Evolutionary conservation across 805 yeast genomes (phyloP).

Genomic region (Ogataea philodendri): DNA sequence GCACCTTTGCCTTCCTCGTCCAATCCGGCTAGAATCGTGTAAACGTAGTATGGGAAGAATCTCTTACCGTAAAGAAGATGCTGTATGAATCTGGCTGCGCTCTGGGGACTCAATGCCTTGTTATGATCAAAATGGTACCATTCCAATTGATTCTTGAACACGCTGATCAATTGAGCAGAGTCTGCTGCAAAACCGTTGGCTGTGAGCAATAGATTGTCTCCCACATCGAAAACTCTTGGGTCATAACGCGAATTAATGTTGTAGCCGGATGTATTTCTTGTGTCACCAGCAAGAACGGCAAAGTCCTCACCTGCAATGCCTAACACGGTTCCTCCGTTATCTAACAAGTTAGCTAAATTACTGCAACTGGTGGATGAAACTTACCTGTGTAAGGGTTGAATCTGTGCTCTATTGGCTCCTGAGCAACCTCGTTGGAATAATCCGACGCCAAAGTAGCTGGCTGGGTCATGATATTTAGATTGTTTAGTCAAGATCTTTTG

Average conservation of each 20-base stretch:
- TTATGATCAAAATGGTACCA: conserved; percentile 94
- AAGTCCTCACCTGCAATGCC: conserved; percentile 98
- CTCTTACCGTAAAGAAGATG: conserved; percentile 89
- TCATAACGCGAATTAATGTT: conserved; percentile 90
- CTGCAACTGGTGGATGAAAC: conserved; percentile 12
- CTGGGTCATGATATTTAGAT: conserved; percentile 13
- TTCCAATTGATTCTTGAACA: conserved; percentile 65
- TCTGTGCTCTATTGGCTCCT: conserved; percentile 80
- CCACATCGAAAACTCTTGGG: conserved; percentile 85
- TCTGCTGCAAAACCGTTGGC: conserved; percentile 98
- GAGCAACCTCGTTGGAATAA: conserved; percentile 52
- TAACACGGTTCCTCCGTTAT: conserved; percentile 94
- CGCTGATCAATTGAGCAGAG: conserved; percentile 77
- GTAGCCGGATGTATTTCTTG: conserved; percentile 95
- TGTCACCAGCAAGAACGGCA: conserved; percentile 96
- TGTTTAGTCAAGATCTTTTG: conserved; percentile 9
- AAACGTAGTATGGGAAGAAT: conserved; percentile 95
- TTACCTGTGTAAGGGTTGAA: conserved; percentile 79
- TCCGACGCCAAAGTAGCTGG: conserved; percentile 59
- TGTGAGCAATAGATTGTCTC: conserved; percentile 81
- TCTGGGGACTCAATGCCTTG: conserved; percentile 60
- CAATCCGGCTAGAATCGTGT: conserved; percentile 90
- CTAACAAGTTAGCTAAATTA: conserved; percentile 30
- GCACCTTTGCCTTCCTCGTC: conserved; percentile 92
- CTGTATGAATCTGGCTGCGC: conserved; percentile 90